Evolutionary conservation across 768 basidiomycete species (phyloP), one percentile per base, ranked within the genome.

Genomic region (Lactarius sanguifluus): DNA sequence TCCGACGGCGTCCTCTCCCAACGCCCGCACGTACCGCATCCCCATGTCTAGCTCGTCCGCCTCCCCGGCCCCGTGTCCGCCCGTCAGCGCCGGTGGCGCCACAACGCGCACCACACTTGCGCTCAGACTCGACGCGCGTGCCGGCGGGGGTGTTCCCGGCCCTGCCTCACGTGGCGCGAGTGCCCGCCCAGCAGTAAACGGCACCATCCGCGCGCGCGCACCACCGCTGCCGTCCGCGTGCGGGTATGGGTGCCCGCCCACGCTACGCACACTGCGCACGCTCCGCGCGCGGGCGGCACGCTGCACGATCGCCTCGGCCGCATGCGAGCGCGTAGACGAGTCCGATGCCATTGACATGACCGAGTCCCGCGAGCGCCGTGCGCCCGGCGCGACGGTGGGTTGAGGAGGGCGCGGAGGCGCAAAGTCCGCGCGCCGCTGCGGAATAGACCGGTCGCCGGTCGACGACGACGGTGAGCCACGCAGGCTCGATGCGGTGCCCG

Each of bases 21-120:
- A 79, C 16, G 87, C 83, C 59, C 83, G 84, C 45, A 91, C 86
- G 70, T 90, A 91, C 70, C 85, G 86, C 69, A 90, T 81, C 8
- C 88, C 88, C 73, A 88, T 84, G 32, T 80, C 79, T 30, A 92
- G 80, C 59, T 89, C 90, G 73, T 91, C 90, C 32, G 78, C 80
- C 71, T 83, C 85, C 45, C 75, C 77, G 32, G 61, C 57, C 7
- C 34, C 72, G 43, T 76, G 2, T 3, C 20, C 32, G 9, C 13
- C 47, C 38, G 23, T 40, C 47, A 34, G 43, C 2, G 38, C 61
- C 16, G 57, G 34, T 2, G 52, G 41, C 5, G 2, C 43, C 23
- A 57, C 52, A 16, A 63, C 76, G 62, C 80, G 77, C 66, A 82
- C 82, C 25, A 90, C 85, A 67, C 83, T 84, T 12, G 86, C 90